Conservation (phyloP, 169 alveolate genomes). For the Babesia caballi region DNA sequence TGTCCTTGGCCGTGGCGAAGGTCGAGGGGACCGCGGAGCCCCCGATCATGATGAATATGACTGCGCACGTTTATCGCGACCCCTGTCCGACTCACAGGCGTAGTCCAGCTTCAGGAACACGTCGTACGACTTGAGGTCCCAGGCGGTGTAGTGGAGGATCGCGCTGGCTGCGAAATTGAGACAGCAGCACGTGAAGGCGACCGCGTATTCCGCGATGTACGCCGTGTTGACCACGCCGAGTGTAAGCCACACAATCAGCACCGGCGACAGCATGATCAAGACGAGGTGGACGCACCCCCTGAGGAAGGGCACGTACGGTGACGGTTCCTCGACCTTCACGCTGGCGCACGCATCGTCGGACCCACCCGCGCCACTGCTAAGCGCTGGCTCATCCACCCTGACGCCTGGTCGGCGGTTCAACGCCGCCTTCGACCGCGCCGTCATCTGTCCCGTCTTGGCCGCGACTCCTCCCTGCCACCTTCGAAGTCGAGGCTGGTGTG, state of each 20-base stretch:
- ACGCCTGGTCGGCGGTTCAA: too few relatives aligned
- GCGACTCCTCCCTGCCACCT: too few relatives aligned
- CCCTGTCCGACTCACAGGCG: slow-evolving; percentile 34
- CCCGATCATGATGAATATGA: slow-evolving; percentile 75
- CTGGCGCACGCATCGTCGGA: neutral
- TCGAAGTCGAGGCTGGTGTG: too few relatives aligned
- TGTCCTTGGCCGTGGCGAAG: slow-evolving; percentile 30
- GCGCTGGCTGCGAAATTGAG: slow-evolving; percentile 57
- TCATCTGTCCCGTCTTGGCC: too few relatives aligned
- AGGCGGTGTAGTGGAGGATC: slow-evolving; percentile 39
- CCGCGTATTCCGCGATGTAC: slow-evolving; percentile 8
- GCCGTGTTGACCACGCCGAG: neutral
- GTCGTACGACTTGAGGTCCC: slow-evolving; percentile 28
- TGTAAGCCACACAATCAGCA: slow-evolving; percentile 50
- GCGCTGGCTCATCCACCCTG: too few relatives aligned
- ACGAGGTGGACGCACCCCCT: slow-evolving; percentile 73
- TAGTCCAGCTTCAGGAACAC: slow-evolving; percentile 60
- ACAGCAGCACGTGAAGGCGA: slow-evolving; percentile 49
- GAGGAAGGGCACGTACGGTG: slow-evolving; percentile 47
- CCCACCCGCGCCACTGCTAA: too few relatives aligned
- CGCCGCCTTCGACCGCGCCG: too few relatives aligned
- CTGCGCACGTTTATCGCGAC: slow-evolving; percentile 44
- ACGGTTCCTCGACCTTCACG: slow-evolving; percentile 32
- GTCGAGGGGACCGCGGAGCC: slow-evolving; percentile 67
- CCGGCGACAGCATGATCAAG: slow-evolving; percentile 60